These are phyloP conservation scores for Planoprotostelium fungivorum DNA, from an alignment of 78 protist species.

Conservation along the genomic window DNA sequence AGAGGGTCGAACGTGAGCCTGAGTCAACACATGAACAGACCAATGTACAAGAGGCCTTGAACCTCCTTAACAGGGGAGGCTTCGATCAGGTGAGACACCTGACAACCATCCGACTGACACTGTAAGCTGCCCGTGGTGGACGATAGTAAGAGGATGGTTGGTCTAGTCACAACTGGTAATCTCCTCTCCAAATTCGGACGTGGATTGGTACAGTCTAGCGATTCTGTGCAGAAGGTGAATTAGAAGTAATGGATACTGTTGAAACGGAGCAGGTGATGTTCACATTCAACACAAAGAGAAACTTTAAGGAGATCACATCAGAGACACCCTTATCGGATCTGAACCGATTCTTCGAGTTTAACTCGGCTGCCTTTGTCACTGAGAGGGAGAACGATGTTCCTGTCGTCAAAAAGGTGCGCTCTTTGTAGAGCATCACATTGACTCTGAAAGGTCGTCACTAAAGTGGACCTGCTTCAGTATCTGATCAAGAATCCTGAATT, in stretches of 20 bases:
- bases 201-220: constrained; percentile 19
- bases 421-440: no score
- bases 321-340: constrained; percentile 36
- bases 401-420: constrained; percentile 8
- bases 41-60: constrained; percentile 25
- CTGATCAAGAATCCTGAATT: constrained; percentile 25
- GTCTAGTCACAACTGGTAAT: constrained; percentile 53
- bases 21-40: background rate
- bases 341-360: constrained; percentile 36
- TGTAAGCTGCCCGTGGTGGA: constrained; percentile 39
- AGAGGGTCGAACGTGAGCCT: background rate
- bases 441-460: constrained; percentile 35
- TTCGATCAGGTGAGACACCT: constrained; percentile 49
- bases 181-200: constrained; percentile 27
- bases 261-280: constrained; percentile 35
- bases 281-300: constrained; percentile 45
- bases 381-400: constrained; percentile 48
- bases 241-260: no score
- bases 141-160: constrained; percentile 31
- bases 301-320: constrained; percentile 27
- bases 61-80: constrained; percentile 38
- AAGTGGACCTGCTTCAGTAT: constrained; percentile 46
- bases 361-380: constrained; percentile 45
- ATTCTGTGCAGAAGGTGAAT: constrained; percentile 25
- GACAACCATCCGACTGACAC: no score